phyloP scores from a whole-genome alignment of 2,329 filamentous ascomycete genomes.

The Elsinoe necatrix region DNA sequence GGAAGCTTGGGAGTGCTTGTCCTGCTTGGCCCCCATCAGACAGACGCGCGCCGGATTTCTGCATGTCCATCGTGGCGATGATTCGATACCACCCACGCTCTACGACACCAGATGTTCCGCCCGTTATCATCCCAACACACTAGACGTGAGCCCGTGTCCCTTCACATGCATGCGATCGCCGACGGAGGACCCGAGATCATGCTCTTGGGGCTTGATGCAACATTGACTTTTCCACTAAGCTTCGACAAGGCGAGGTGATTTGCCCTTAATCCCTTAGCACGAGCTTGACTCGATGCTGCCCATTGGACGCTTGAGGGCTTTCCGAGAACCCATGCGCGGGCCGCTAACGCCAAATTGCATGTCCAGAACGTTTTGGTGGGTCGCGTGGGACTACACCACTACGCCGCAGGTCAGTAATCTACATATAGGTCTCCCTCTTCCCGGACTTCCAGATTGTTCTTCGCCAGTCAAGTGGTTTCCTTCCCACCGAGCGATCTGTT shows the following conservation, averaged over 20 bases:
- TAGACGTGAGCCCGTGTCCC: neutral
- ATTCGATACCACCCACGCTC: neutral
- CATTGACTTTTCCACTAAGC: conserved; percentile 2
- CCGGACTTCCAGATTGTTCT: neutral
- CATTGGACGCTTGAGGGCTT: neutral
- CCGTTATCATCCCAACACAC: conserved; percentile 2
- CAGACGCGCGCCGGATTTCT: neutral
- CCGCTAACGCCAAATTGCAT: neutral
- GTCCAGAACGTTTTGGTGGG: conserved; percentile 7
- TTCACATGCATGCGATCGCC: neutral
- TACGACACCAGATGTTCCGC: neutral
- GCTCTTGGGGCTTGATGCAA: neutral
- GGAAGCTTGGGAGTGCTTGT: conserved; percentile 8
- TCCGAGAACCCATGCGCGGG: neutral
- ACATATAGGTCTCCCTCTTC: neutral
- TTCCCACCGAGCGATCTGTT: neutral
- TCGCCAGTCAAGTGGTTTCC: neutral
- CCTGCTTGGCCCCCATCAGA: neutral
- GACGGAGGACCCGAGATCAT: neutral
- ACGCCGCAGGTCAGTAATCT: neutral
- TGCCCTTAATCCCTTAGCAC: neutral
- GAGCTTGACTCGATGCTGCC: neutral
- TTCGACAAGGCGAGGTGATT: neutral
- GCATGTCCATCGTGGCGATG: neutral
- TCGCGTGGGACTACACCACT: neutral